These are phyloP conservation scores for Cetradonia linearis DNA, from an alignment of 495 filamentous ascomycete genomes.

Conservation along the genomic window DNA sequence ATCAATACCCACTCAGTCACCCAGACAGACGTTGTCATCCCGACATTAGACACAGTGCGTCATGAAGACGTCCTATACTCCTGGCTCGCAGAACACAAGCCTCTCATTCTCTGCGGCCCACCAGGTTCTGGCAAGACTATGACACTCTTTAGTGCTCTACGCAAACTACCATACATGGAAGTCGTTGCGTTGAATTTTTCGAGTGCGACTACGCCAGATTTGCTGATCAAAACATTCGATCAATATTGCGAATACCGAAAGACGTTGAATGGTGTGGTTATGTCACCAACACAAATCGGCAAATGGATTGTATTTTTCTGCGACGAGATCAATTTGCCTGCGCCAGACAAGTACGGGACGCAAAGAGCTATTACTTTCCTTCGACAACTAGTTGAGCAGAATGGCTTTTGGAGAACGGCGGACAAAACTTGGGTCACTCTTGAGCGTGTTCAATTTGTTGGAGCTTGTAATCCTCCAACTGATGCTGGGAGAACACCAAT, in stretches of 20 bases:
- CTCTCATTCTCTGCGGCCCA: constrained; percentile 88
- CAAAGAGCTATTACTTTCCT: constrained; percentile 95
- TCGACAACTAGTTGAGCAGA: constrained; percentile 93
- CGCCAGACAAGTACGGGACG: constrained; percentile 94
- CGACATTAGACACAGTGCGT: constrained; percentile 89
- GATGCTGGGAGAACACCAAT: constrained; percentile 93
- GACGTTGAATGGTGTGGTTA: constrained; percentile 88
- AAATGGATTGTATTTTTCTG: constrained; percentile 98
- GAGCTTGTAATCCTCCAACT: constrained; percentile 97
- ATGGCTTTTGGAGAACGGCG: constrained; percentile 95
- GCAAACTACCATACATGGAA: constrained; percentile 97
- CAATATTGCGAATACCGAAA: constrained; percentile 99
- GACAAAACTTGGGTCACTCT: constrained; percentile 98
- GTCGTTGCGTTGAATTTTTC: constrained; percentile 98
- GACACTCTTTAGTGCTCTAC: constrained; percentile 93
- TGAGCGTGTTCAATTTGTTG: constrained; percentile 97
- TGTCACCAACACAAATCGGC: constrained; percentile 92
- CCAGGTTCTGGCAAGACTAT: constrained; percentile 99
- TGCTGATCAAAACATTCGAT: constrained; percentile 97
- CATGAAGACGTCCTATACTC: constrained; percentile 98
- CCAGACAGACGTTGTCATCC: constrained; percentile 95
- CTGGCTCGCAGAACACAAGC: constrained; percentile 98
- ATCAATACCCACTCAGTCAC: constrained; percentile 96
- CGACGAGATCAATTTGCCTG: constrained; percentile 98
- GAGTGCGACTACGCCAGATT: constrained; percentile 91